phyloP scores from a whole-genome alignment of 2,329 filamentous ascomycete genomes.

The Alternaria triticina region DNA sequence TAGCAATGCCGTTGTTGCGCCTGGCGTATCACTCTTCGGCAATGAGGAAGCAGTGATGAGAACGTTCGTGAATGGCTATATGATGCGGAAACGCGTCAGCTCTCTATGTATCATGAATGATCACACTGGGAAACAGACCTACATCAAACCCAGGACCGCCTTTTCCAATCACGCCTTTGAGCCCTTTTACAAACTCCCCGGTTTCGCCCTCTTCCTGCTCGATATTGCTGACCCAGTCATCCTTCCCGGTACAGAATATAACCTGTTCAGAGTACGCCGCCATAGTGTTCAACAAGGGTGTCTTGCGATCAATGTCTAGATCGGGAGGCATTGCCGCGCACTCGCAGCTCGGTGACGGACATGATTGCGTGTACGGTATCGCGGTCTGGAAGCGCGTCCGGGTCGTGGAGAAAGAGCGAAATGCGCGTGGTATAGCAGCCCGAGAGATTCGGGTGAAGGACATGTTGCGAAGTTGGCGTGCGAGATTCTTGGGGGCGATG shows the following conservation, averaged over 20 bases:
- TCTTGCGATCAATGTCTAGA: conserved; percentile 75
- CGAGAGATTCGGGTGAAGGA: conserved; percentile 1
- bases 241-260: conserved; percentile 78
- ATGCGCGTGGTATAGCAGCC: neutral
- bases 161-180: conserved; percentile 63
- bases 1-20: conserved; percentile 65
- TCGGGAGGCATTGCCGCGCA: conserved; percentile 72
- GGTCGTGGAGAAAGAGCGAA: conserved; percentile 13
- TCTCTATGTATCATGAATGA: neutral
- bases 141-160: conserved; percentile 55
- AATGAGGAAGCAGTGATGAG: conserved; percentile 80
- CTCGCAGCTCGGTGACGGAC: conserved; percentile 76
- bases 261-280: conserved; percentile 81
- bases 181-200: conserved; percentile 66
- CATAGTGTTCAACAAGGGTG: conserved; percentile 77
- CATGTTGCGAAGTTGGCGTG: neutral
- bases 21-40: conserved; percentile 17
- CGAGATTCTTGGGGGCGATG: neutral
- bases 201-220: conserved; percentile 72
- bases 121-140: conserved; percentile 36
- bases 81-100: neutral
- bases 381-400: conserved; percentile 7
- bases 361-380: conserved; percentile 51
- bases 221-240: conserved; percentile 83
- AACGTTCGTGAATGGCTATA: conserved; percentile 81